These are phyloP conservation scores for Ascoidea asiatica DNA, from an alignment of 805 yeast genomes.

Conservation along the genomic window DNA sequence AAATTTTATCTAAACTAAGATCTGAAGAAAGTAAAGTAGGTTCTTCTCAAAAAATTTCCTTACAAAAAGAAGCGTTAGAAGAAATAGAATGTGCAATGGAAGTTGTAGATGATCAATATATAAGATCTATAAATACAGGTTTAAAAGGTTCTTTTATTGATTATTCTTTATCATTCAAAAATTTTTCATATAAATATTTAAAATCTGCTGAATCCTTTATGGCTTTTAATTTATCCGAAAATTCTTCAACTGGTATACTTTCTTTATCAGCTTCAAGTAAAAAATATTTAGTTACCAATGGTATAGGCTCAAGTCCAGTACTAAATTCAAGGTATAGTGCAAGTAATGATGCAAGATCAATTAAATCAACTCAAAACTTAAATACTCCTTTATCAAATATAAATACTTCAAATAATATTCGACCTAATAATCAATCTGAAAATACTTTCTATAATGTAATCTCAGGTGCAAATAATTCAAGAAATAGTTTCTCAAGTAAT, in stretches of 20 bases:
- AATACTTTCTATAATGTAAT: neutral
- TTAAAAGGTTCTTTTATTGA: slow-evolving; percentile 32
- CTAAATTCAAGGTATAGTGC: neutral
- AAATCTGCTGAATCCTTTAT: slow-evolving; percentile 13
- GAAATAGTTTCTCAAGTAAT: no score
- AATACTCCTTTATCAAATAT: neutral
- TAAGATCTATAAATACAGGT: slow-evolving; percentile 29
- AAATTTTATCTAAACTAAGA: slow-evolving; percentile 23
- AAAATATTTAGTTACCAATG: no score
- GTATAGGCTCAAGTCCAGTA: neutral
- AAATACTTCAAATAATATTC: no score
- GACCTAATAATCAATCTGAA: no score
- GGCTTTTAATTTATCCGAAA: neutral
- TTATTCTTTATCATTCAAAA: slow-evolving; percentile 19
- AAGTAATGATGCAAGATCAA: neutral
- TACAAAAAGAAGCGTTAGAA: slow-evolving; percentile 37
- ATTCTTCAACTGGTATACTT: neutral
- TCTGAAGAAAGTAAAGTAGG: slow-evolving; percentile 33
- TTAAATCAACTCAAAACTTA: no score
- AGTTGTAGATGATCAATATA: slow-evolving; percentile 37
- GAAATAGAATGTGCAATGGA: slow-evolving; percentile 35
- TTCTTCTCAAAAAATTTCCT: slow-evolving; percentile 26
- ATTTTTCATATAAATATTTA: slow-evolving; percentile 10
- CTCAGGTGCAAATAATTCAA: no score
- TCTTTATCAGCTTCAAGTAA: neutral